Conservation (phyloP, 2,329 filamentous ascomycete genomes). For the Neospermospora avenae region DNA sequence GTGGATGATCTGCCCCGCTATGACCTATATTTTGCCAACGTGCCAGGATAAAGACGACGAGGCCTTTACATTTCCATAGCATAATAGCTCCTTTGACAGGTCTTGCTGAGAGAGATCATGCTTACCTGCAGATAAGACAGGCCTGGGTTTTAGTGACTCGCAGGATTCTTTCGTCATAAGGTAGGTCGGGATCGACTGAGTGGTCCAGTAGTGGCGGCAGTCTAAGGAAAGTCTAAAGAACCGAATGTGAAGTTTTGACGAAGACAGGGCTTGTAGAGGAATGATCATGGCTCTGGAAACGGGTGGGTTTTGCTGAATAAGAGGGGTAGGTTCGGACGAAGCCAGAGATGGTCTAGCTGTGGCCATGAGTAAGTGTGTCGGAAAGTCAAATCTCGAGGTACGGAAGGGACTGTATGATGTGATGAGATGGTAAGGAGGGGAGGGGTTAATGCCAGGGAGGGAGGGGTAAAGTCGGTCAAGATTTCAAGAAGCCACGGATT, state of each 20-base stretch:
- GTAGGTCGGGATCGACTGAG: not conserved
- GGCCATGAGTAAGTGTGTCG: not conserved
- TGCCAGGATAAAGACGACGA: not conserved
- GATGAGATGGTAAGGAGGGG: not conserved
- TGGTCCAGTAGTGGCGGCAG: not conserved
- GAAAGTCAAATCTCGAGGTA: slow-evolving; percentile 2
- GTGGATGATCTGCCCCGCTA: slow-evolving; percentile 1
- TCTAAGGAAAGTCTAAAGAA: not conserved
- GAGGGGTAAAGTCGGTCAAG: too few species aligned
- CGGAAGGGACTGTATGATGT: too few species aligned
- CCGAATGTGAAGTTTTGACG: not conserved
- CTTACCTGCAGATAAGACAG: slow-evolving; percentile 3
- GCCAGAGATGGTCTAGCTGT: not conserved
- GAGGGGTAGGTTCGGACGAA: not conserved
- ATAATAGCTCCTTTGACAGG: not conserved
- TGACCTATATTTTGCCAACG: not conserved
- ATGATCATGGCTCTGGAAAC: not conserved
- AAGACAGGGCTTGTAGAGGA: not conserved
- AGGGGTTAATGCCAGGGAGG: too few species aligned
- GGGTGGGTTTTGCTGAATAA: not conserved
- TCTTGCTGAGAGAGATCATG: not conserved
- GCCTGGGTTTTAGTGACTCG: not conserved
- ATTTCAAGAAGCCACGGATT: too few species aligned
- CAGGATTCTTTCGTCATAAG: not conserved
- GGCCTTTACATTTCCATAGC: not conserved